Evolutionary conservation across 352 stramenopile species (phyloP).

Genomic region (Phytopythium mirpurense): DNA sequence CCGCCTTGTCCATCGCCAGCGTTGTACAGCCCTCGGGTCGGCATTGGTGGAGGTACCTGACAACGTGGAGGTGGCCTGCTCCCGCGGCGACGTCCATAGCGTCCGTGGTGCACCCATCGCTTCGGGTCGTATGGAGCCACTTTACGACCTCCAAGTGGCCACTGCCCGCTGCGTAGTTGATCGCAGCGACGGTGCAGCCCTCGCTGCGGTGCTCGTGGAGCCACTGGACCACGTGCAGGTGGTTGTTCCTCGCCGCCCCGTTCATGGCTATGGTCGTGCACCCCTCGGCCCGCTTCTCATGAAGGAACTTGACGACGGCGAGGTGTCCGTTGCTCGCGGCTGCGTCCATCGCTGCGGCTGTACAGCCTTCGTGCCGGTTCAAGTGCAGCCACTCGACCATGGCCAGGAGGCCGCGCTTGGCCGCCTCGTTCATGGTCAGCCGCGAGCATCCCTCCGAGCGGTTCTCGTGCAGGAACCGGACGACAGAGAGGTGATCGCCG

Average conservation of each 20-base stretch:
- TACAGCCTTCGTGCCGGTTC: constrained; percentile 14
- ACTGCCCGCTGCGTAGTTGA: constrained; percentile 24
- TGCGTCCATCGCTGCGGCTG: constrained; percentile 25
- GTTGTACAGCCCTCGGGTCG: not conserved
- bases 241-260: constrained; percentile 19
- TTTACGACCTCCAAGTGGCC: not conserved
- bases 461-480: constrained; percentile 24
- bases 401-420: constrained; percentile 3
- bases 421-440: constrained; percentile 23
- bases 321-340: constrained; percentile 24
- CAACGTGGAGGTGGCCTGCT: not conserved
- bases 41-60: not conserved
- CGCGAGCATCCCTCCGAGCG: constrained; percentile 20
- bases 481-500: constrained; percentile 19
- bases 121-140: not conserved
- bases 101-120: constrained; percentile 16
- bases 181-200: constrained; percentile 64
- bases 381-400: constrained; percentile 20
- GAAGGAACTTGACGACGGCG: constrained; percentile 11
- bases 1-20: not conserved
- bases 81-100: constrained; percentile 13
- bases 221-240: constrained; percentile 57
- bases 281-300: too few species aligned
- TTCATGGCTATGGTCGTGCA: constrained; percentile 20
- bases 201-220: constrained; percentile 56